Conservation (phyloP, 176 grass and related monocot species). For the Juncus effusus region DNA sequence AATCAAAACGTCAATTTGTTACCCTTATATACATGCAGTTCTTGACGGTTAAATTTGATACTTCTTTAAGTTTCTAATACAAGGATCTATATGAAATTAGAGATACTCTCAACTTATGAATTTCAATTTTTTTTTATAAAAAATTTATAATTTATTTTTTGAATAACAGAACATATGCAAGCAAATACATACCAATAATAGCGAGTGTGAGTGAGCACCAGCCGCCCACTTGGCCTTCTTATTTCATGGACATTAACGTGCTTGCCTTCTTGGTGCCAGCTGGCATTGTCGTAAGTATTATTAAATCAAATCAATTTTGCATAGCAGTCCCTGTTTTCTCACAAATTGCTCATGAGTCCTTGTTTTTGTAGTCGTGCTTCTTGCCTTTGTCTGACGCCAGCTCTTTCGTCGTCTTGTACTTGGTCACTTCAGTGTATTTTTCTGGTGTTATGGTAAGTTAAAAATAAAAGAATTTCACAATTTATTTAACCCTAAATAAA, state of each 20-base stretch:
- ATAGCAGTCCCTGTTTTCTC: constrained; percentile 7
- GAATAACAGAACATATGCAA: constrained; percentile 89
- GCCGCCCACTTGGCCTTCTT: constrained; percentile 98
- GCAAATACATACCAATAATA: constrained; percentile 99
- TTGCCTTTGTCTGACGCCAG: constrained; percentile 98
- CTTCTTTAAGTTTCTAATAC: too few relatives aligned
- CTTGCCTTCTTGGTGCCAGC: constrained; percentile 95
- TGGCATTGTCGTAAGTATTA: constrained; percentile 84
- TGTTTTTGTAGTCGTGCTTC: constrained; percentile 77
- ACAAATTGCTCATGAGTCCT: constrained; percentile 21
- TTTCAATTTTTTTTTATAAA: too few relatives aligned
- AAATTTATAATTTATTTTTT: constrained; percentile 4
- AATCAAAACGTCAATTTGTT: too few relatives aligned
- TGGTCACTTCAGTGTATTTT: constrained; percentile 96
- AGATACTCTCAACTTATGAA: too few relatives aligned
- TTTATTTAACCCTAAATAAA: not conserved
- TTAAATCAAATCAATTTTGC: not conserved
- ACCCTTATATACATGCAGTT: too few relatives aligned
- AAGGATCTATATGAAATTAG: too few relatives aligned
- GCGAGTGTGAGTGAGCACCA: constrained; percentile 99
- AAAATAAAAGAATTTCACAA: constrained; percentile 3
- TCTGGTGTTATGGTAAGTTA: constrained; percentile 98
- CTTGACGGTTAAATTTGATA: too few relatives aligned
- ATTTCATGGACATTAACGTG: constrained; percentile 99
- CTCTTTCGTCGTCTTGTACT: constrained; percentile 89